phyloP scores from a whole-genome alignment of 202 grass and related monocot species.

The Schoenoplectus triqueter region DNA sequence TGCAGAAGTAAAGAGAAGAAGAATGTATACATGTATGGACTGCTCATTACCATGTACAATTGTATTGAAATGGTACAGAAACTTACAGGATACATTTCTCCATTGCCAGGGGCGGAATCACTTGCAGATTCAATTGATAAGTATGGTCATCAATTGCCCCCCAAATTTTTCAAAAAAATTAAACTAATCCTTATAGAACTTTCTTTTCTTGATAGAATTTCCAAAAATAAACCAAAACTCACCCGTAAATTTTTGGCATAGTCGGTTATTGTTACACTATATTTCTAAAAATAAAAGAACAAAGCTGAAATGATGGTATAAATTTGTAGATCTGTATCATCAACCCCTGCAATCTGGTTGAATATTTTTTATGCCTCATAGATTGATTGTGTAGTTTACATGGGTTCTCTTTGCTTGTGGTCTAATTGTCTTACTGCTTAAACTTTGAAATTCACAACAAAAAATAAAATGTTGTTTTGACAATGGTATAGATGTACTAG shows the following conservation, averaged over 20 bases:
- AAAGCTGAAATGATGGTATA: neutral
- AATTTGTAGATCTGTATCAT: neutral
- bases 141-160: neutral
- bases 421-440: neutral
- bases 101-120: neutral
- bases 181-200: neutral
- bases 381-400: neutral
- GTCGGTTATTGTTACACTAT: neutral
- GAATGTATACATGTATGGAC: neutral
- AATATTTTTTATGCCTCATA: neutral
- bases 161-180: neutral
- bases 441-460: neutral
- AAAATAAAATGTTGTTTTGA: neutral
- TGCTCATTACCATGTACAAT: neutral
- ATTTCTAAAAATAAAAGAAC: neutral
- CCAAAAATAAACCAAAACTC: neutral
- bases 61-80: conserved; percentile 1
- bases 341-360: neutral
- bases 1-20: neutral
- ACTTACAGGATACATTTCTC: neutral
- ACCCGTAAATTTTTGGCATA: neutral
- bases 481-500: neutral
- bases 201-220: neutral
- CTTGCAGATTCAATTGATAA: no score
- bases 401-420: neutral